A percentile compares a stretch with the other conserved stretches of the same genome.
Conservation (phyloP, 116 monocot genomes). For the Posidonia oceanica region DNA sequence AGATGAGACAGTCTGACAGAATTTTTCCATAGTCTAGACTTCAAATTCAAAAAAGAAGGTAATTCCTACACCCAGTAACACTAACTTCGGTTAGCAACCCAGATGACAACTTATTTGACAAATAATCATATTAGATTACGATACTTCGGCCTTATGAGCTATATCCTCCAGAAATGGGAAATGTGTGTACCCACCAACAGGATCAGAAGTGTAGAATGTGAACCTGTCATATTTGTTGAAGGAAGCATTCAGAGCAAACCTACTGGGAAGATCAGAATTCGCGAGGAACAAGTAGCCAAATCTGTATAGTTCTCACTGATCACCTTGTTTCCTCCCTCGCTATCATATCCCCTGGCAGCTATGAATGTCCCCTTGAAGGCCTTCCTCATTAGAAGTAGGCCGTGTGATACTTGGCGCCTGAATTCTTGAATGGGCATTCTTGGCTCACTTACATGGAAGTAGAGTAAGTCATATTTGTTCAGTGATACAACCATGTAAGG, state of each 20-base stretch:
- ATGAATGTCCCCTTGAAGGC: slow-evolving; percentile 27
- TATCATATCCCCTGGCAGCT: slow-evolving; percentile 25
- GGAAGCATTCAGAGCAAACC: slow-evolving; percentile 34
- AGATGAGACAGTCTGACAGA: no score
- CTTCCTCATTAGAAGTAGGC: no score
- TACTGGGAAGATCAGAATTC: slow-evolving; percentile 46
- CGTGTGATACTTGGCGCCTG: no score
- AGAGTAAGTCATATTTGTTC: slow-evolving; percentile 17
- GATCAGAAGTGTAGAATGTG: slow-evolving; percentile 44
- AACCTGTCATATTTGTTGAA: slow-evolving; percentile 34
- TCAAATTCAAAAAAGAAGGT: no score
- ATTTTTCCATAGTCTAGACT: no score
- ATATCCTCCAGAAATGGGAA: slow-evolving; percentile 35
- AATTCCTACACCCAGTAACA: no score
- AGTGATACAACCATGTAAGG: slow-evolving; percentile 20
- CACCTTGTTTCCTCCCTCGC: slow-evolving; percentile 27
- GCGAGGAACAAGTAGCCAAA: slow-evolving; percentile 34
- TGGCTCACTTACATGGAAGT: slow-evolving; percentile 29
- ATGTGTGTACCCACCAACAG: slow-evolving; percentile 57
- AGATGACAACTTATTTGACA: no score
- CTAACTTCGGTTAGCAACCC: no score
- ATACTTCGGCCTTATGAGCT: no score
- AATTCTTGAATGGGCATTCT: slow-evolving; percentile 7
- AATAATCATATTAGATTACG: no score
- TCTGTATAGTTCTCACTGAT: slow-evolving; percentile 18